Base-by-base conservation (phyloP, 1,139 yeast genomes). In the Pichia inconspicua region DNA sequence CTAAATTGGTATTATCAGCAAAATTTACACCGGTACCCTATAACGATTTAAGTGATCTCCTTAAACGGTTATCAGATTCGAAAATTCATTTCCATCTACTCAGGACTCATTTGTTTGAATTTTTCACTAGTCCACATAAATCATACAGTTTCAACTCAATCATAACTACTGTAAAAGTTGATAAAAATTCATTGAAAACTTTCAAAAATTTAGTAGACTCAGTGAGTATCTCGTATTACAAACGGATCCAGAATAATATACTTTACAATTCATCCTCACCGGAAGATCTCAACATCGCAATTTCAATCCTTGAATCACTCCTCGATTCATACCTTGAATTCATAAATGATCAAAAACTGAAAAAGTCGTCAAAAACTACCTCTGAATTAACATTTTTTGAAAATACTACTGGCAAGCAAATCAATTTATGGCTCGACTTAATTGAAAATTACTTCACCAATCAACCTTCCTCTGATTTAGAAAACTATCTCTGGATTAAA, bases 271-370 rank as follows among this genome's bases (percentile, higher is more conserved):
- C 35, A 4, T 32, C 34, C 6, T 17, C 7, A 2, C 14, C 31
- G 2, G 3, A 6, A 2, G 17, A 39, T 17, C 25, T 46, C 3
- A 52, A 51, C 14, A 48, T 63, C 5, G 54, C 65, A 15, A 57
- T 68, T 19, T 67, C 77, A 0, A 59, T 83, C 0, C 73, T 71
- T 54, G 96, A 86, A 56, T 55, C 82, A 0, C 61, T 84, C 30
- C 71, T 80, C 0, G 86, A 86, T 58, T 53, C 58, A 3, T 75
- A 66, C 53, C 64, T 75, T n/a, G 50, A 56, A 9, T 44, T 58
- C 51, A 61, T 34, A 48, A 66, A 45, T 66, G 72, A 57, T 48
- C 58, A 37, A 65, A 69, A 54, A 56, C 66, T 44, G 52, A 64
- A 48, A 58, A 51, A 48, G 40, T 43, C 41, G 44, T 50, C 63